Evolutionary conservation across 139 green algal genomes (phyloP), one percentile per base, ranked within the genome.

Genomic region (Closterium sp.): DNA sequence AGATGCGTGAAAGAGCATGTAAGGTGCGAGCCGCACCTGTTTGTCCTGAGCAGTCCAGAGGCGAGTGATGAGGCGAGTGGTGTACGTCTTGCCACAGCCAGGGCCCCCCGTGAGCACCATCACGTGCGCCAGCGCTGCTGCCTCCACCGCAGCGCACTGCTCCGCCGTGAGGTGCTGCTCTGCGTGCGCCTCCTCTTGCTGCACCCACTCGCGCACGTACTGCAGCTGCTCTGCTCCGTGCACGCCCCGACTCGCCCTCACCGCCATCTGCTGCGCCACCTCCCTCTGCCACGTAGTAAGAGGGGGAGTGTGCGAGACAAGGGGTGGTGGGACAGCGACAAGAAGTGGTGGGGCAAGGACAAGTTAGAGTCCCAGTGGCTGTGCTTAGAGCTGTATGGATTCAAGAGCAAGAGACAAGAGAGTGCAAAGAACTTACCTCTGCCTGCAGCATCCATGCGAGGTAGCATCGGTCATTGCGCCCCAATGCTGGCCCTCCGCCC

Each of bases 1-100:
- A 79, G 5, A 3, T 24, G 17, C 62, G 17, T 6, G 62, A 13
- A 79, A 79, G 0, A 79, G 62, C 19, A 13, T 79, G 62, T 27
- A 3, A 4, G 62, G 17, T 24, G 17, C 17, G 9, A 22, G 62
- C 62, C 62, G 62, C 62, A 79, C 62, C 62, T 79, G 73, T 7
- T 92, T 92, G 79, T 27, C 89, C 89, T 86, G 38, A 4, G 92
- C 92, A 10, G 29, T 96, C 92, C 92, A 94, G 79, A 94, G 92
- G 24, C 94, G 86, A 11, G 95, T 94, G 31, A 94, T 94, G 30
- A 45, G 85, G 28, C 86, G 79, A 30, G 92, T 95, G 42, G 92
- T 94, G 87, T 94, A 95, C 29, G 92, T 94, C 85, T 94, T 94
- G 70, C 92, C 92, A 13, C 92, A 95, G 32, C 92, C 92, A n/a